phyloP scores from a whole-genome alignment of 2,329 filamentous ascomycete species.

The Beauveria varroae region DNA sequence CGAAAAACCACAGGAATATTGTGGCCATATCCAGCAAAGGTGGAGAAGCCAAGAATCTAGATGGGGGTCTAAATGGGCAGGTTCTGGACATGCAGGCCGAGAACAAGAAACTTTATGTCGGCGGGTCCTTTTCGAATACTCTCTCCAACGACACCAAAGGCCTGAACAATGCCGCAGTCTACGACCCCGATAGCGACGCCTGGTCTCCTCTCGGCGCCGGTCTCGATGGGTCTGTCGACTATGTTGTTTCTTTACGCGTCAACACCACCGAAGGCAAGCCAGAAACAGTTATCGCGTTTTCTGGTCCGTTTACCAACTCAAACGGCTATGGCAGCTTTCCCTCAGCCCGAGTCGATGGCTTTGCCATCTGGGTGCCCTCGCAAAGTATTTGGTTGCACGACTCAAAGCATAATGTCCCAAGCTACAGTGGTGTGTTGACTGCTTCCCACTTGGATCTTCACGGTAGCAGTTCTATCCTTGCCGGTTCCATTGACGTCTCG shows the following conservation, averaged over 20 bases:
- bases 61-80: conserved; percentile 70
- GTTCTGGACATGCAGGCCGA: conserved; percentile 67
- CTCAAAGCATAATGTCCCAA: conserved; percentile 54
- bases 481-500: conserved; percentile 74
- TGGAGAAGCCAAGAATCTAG: conserved; percentile 54
- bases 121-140: conserved; percentile 76
- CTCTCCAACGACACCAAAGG: conserved; percentile 51
- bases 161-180: conserved; percentile 70
- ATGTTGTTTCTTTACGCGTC: conserved; percentile 68
- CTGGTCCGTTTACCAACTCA: conserved; percentile 70
- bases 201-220: conserved; percentile 82
- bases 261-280: conserved; percentile 64
- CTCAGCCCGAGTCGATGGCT: conserved; percentile 58
- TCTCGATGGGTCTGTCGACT: conserved; percentile 69
- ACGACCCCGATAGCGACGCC: conserved; percentile 56
- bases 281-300: conserved; percentile 71
- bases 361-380: conserved; percentile 89
- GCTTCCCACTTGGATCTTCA: conserved; percentile 59
- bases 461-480: conserved; percentile 60
- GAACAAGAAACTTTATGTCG: conserved; percentile 65
- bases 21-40: conserved; percentile 57
- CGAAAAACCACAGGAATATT: conserved; percentile 62
- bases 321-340: conserved; percentile 57
- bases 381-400: conserved; percentile 82
- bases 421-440: conserved; percentile 65